A percentile compares a stretch with the other conserved stretches of the same genome.
Conservation (phyloP, 2,329 filamentous ascomycete genomes). For the Verticillium alfalfae region DNA sequence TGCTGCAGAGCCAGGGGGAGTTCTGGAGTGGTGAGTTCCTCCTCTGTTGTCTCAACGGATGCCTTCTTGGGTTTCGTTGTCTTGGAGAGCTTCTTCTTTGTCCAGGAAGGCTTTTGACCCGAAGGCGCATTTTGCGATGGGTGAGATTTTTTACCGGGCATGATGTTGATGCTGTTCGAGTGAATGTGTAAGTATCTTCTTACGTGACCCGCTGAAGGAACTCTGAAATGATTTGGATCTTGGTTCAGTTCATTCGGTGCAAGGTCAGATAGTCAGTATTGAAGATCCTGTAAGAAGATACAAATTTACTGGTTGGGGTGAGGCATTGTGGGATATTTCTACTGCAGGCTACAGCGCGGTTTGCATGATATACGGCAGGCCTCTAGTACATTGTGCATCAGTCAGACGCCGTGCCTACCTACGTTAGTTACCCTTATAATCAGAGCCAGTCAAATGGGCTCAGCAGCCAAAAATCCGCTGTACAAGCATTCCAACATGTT, state of each 20-base stretch:
- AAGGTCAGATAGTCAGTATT: background rate
- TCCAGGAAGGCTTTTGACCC: background rate
- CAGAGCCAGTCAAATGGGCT: background rate
- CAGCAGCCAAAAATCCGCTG: background rate
- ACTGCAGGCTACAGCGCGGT: background rate
- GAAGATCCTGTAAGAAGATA: background rate
- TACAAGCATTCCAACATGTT: too few species aligned
- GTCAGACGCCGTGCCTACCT: too few species aligned
- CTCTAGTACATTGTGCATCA: background rate
- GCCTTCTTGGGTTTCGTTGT: background rate
- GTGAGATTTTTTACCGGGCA: background rate
- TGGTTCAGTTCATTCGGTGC: background rate
- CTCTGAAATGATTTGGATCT: background rate
- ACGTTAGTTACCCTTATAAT: too few species aligned
- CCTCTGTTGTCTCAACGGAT: background rate
- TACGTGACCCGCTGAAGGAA: background rate
- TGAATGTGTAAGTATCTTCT: background rate
- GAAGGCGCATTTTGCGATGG: background rate
- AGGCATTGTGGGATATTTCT: background rate
- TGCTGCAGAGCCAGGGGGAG: constrained; percentile 45
- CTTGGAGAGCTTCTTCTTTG: background rate
- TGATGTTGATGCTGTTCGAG: background rate
- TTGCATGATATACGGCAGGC: background rate
- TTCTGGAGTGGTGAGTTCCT: background rate
- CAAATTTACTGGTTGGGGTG: background rate